phyloP scores from a whole-genome alignment of 306 rosid genomes.

The Alnus rubra region DNA sequence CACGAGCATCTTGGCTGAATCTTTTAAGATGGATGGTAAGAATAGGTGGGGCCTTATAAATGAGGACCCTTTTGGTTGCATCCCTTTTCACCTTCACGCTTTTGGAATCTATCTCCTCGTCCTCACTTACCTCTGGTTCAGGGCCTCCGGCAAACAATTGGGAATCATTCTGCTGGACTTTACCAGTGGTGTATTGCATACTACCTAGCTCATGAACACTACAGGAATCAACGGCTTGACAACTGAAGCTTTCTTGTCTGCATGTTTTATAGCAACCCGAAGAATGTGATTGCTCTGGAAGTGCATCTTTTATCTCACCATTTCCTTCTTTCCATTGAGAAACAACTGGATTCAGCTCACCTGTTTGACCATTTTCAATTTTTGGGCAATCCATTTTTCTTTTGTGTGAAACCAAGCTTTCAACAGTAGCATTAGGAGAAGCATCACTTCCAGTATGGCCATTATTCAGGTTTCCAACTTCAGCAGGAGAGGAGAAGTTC shows the following conservation, averaged over 20 bases:
- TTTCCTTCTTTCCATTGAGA: conserved; percentile 32
- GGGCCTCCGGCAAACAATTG: conserved; percentile 27
- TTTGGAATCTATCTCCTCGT: conserved; percentile 46
- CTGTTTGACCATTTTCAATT: conserved; percentile 46
- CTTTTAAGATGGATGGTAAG: conserved; percentile 91
- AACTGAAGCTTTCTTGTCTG: conserved; percentile 44
- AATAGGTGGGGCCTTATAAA: conserved; percentile 74
- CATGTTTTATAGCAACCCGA: conserved; percentile 36
- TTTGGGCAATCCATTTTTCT: conserved; percentile 21
- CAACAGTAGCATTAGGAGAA: conserved; percentile 22
- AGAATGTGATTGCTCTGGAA: conserved; percentile 39
- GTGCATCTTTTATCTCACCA: conserved; percentile 28
- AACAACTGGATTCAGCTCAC: conserved; percentile 33
- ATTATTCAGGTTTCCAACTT: conserved; percentile 37
- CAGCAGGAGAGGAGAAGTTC: conserved; percentile 32
- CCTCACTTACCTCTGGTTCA: conserved; percentile 37
- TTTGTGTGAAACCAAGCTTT: conserved; percentile 33
- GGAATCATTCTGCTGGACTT: conserved; percentile 24
- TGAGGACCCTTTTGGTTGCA: conserved; percentile 80
- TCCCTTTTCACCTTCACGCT: conserved; percentile 73
- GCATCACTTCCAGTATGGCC: conserved; percentile 34
- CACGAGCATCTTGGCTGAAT: conserved; percentile 91
- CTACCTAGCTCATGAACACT: conserved; percentile 23
- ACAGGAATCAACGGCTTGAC: conserved; percentile 40
- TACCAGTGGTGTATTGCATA: conserved; percentile 18